Percentiles rank a stretch among this genome's conserved stretches.
Evolutionary conservation across 768 basidiomycete genomes (phyloP).

Genomic region (Suillus lakei): DNA sequence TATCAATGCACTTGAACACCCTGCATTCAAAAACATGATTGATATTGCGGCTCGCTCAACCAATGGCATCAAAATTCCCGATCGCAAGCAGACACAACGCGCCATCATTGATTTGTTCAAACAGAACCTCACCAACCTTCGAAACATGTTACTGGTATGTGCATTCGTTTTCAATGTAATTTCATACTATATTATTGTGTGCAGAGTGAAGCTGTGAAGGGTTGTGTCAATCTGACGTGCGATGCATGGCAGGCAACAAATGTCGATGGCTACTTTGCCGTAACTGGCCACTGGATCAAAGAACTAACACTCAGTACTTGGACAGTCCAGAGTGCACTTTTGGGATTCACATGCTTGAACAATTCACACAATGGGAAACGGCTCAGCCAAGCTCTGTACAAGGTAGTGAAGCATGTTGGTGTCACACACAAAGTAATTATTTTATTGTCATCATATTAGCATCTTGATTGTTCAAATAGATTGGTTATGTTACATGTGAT

Average conservation of each 20-base stretch:
- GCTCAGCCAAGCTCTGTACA: constrained; percentile 43
- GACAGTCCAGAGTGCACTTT: constrained; percentile 31
- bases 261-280: constrained; percentile 41
- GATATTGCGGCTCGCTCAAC: constrained; percentile 41
- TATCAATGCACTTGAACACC: constrained; percentile 41
- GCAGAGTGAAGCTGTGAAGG: constrained; percentile 20
- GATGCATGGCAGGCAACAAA: constrained; percentile 46
- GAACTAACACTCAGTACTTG: constrained; percentile 26
- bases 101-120: constrained; percentile 11
- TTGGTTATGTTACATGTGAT: constrained; percentile 41
- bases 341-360: constrained; percentile 45
- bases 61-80: constrained; percentile 31
- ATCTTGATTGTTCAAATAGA: constrained; percentile 16
- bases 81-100: background rate
- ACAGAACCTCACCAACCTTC: constrained; percentile 1
- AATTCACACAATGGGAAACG: constrained; percentile 39
- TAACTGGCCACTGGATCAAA: constrained; percentile 44
- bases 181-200: background rate
- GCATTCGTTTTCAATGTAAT: constrained; percentile 23
- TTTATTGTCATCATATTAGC: background rate
- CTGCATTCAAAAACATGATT: constrained; percentile 11
- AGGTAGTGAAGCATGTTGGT: constrained; percentile 31
- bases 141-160: background rate
- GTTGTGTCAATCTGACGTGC: constrained; percentile 38
- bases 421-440: constrained; percentile 32